phyloP scores from a whole-genome alignment of 352 stramenopile species.

The Globisporangium yorkense region DNA sequence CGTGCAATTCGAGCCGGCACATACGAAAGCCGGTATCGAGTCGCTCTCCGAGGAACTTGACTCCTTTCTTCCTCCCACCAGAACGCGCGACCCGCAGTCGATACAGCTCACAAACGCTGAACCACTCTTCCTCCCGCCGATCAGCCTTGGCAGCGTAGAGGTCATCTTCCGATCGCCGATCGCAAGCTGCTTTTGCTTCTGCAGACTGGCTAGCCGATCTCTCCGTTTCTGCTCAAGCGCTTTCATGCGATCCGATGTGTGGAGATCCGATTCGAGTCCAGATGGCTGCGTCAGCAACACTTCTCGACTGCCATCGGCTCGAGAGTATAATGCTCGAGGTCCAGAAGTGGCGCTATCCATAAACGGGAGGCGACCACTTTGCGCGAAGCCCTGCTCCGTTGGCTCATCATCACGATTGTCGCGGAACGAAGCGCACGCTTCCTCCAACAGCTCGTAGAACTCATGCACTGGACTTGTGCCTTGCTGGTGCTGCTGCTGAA shows the following conservation, averaged over 20 bases:
- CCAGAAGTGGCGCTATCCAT: not conserved
- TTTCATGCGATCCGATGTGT: constrained; percentile 52
- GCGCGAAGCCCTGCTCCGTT: too few species aligned
- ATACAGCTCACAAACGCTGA: constrained; percentile 47
- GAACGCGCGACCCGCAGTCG: constrained; percentile 41
- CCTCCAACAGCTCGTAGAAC: constrained; percentile 44
- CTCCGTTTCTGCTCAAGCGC: constrained; percentile 56
- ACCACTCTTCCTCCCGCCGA: constrained; percentile 68
- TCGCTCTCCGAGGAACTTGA: not conserved
- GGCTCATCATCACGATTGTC: too few species aligned
- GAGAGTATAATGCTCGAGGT: not conserved
- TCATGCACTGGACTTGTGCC: constrained; percentile 16
- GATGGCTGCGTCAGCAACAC: not conserved
- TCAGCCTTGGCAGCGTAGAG: constrained; percentile 46
- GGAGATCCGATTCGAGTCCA: constrained; percentile 12
- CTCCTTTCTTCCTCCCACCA: constrained; percentile 25
- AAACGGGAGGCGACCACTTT: too few species aligned
- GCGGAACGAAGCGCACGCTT: constrained; percentile 4
- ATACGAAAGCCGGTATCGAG: constrained; percentile 17
- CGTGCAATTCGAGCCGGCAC: constrained; percentile 50
- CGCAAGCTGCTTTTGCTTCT: constrained; percentile 53
- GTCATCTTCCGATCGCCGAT: constrained; percentile 52
- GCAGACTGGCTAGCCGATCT: constrained; percentile 27
- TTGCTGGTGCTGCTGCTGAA: not conserved
- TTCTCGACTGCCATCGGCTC: not conserved